These are phyloP conservation scores for Plasmodium cynomolgi DNA, from an alignment of 169 alveolate species.

Conservation along the genomic window DNA sequence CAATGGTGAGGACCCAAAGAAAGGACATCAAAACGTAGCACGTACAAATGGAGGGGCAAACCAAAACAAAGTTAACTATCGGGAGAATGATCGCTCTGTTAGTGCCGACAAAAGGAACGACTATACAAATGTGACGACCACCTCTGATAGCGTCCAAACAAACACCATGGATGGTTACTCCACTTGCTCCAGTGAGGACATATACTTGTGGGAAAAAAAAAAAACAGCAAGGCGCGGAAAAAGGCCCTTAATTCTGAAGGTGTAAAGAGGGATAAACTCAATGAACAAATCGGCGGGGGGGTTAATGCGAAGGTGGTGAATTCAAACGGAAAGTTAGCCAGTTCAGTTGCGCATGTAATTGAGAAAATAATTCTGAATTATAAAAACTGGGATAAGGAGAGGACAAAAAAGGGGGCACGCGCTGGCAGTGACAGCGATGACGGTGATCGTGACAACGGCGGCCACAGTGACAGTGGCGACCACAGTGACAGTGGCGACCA, in stretches of 20 bases:
- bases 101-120: not conserved
- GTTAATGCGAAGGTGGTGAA: conserved; percentile 16
- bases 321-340: conserved; percentile 8
- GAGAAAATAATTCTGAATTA: conserved; percentile 50
- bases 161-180: conserved; percentile 20
- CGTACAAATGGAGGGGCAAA: not conserved
- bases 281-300: not conserved
- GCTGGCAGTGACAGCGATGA: not conserved
- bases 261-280: not conserved
- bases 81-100: not conserved
- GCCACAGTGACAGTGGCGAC: no score
- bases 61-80: not conserved
- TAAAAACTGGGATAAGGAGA: not conserved
- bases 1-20: not conserved
- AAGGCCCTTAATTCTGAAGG: not conserved
- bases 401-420: not conserved
- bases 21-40: not conserved
- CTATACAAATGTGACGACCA: not conserved
- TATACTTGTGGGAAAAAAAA: conserved; percentile 24
- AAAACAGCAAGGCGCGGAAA: not conserved
- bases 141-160: not conserved
- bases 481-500: no score
- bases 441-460: no score
- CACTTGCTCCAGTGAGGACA: conserved; percentile 33
- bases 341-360: conserved; percentile 33